These are phyloP conservation scores for Coniochaeta sp. DNA, from an alignment of 2,329 filamentous ascomycete species.

Conservation along the genomic window DNA sequence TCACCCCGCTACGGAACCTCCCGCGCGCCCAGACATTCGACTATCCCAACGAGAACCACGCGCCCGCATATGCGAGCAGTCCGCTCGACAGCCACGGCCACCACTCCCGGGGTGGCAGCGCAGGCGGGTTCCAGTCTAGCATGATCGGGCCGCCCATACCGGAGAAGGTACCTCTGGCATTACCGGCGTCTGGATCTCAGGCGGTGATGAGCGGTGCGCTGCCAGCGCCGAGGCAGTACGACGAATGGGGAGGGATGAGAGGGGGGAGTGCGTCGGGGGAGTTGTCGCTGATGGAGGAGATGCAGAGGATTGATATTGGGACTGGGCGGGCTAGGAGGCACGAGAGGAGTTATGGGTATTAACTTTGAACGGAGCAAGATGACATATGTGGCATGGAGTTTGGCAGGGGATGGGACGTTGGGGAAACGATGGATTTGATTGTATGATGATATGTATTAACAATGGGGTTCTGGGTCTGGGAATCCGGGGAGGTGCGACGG, in stretches of 20 bases:
- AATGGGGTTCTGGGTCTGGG: no score
- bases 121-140: slow-evolving; percentile 13
- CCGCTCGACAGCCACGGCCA: slow-evolving; percentile 11
- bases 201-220: slow-evolving; percentile 16
- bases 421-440: neutral
- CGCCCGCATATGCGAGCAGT: slow-evolving; percentile 25
- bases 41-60: slow-evolving; percentile 45
- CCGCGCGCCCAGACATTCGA: slow-evolving; percentile 45
- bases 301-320: slow-evolving; percentile 63
- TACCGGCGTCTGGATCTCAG: slow-evolving; percentile 6
- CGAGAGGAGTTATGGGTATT: slow-evolving; percentile 1
- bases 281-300: slow-evolving; percentile 61
- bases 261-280: slow-evolving; percentile 36
- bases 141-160: slow-evolving; percentile 53
- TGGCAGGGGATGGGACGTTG: neutral
- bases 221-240: slow-evolving; percentile 16
- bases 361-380: neutral
- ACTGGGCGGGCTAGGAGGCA: slow-evolving; percentile 48
- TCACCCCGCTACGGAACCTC: slow-evolving; percentile 35
- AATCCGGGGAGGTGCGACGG: no score
- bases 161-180: slow-evolving; percentile 57
- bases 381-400: neutral
- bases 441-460: neutral
- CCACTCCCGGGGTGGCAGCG: slow-evolving; percentile 18
- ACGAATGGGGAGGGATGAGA: slow-evolving; percentile 20